These are phyloP conservation scores for Penicillium psychrofluorescens DNA, from an alignment of 495 filamentous ascomycete genomes.

Conservation along the genomic window DNA sequence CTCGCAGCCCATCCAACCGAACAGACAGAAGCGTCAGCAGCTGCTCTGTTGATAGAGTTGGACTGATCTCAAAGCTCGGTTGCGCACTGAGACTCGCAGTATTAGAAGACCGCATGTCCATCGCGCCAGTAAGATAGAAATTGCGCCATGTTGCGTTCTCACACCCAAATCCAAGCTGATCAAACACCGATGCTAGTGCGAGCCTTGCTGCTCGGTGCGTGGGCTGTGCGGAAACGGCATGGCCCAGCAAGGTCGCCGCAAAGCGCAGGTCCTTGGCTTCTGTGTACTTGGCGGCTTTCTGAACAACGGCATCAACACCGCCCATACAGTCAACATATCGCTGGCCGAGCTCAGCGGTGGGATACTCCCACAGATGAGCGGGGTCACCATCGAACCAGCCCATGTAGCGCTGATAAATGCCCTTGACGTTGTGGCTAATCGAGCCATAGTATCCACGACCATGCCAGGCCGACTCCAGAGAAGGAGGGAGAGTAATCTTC, in stretches of 20 bases:
- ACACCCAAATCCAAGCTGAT: slow-evolving; percentile 18
- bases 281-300: slow-evolving; percentile 8
- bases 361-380: slow-evolving; percentile 27
- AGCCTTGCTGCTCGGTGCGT: slow-evolving; percentile 2
- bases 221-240: slow-evolving; percentile 14
- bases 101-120: slow-evolving; percentile 1
- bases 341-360: slow-evolving; percentile 16
- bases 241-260: slow-evolving; percentile 16
- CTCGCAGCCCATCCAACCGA: slow-evolving; percentile 4
- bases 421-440: slow-evolving; percentile 32
- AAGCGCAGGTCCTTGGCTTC: slow-evolving; percentile 16
- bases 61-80: slow-evolving; percentile 1
- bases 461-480: slow-evolving; percentile 14
- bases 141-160: slow-evolving; percentile 25
- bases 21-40: slow-evolving; percentile 7
- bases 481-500: slow-evolving; percentile 16
- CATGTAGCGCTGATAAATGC: slow-evolving; percentile 31
- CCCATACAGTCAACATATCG: slow-evolving; percentile 22
- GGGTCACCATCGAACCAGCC: slow-evolving; percentile 34
- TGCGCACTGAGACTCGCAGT: too few species aligned
- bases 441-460: slow-evolving; percentile 28
- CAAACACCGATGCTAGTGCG: slow-evolving; percentile 13
- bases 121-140: slow-evolving; percentile 14
- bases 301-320: slow-evolving; percentile 12
- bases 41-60: slow-evolving; percentile 4